Evolutionary conservation across 2,329 filamentous ascomycete genomes (phyloP).

Genomic region (Didymosphaeria variabile): DNA sequence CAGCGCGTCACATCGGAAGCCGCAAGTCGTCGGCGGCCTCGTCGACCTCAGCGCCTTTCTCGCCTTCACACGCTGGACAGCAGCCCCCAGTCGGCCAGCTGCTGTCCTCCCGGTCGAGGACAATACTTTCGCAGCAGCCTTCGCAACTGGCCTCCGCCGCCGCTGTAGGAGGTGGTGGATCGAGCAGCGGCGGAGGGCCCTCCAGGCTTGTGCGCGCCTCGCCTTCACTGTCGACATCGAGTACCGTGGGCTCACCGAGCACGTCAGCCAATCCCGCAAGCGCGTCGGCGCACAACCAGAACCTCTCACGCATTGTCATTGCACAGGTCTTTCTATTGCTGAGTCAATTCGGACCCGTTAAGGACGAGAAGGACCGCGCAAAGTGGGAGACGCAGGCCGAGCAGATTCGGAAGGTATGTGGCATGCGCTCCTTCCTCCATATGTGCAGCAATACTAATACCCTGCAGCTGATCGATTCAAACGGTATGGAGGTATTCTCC

Average conservation of each 20-base stretch:
- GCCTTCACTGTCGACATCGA: slow-evolving; percentile 65
- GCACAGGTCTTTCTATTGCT: slow-evolving; percentile 95
- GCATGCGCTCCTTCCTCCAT: slow-evolving; percentile 15
- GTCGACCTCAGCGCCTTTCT: slow-evolving; percentile 64
- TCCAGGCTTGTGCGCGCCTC: slow-evolving; percentile 68
- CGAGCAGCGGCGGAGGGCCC: slow-evolving; percentile 63
- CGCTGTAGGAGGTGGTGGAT: slow-evolving; percentile 63
- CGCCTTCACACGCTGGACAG: slow-evolving; percentile 64
- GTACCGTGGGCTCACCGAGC: slow-evolving; percentile 63
- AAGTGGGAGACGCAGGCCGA: slow-evolving; percentile 95
- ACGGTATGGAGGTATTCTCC: slow-evolving; percentile 98
- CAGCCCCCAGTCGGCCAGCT: slow-evolving; percentile 62
- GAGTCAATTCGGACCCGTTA: slow-evolving; percentile 75
- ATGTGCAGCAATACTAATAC: slow-evolving; percentile 28
- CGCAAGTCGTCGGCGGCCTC: slow-evolving; percentile 64
- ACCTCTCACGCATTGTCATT: slow-evolving; percentile 88
- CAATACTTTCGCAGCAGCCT: slow-evolving; percentile 62
- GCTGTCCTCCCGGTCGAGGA: slow-evolving; percentile 65
- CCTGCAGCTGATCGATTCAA: slow-evolving; percentile 85
- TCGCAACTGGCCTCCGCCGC: slow-evolving; percentile 65
- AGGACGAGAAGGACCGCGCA: slow-evolving; percentile 87
- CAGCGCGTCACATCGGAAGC: slow-evolving; percentile 60
- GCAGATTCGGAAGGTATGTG: slow-evolving; percentile 85
- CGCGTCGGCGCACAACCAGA: slow-evolving; percentile 54
- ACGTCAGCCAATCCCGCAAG: slow-evolving; percentile 57